These are phyloP conservation scores for Aspergillus homomorphus DNA, from an alignment of 495 filamentous ascomycete species.

Conservation along the genomic window DNA sequence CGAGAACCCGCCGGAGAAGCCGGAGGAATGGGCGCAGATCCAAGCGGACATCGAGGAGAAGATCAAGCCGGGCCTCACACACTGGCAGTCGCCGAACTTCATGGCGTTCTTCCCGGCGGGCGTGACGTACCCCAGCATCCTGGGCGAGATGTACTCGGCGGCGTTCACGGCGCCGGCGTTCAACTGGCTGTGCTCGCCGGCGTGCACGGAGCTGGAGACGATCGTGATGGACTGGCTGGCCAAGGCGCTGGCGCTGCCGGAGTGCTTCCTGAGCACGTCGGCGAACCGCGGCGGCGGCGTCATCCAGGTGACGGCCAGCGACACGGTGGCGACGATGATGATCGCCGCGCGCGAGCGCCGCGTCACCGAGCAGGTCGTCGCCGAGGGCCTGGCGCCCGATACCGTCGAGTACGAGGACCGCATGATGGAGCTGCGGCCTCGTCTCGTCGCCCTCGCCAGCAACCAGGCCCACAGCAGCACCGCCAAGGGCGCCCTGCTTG, in stretches of 20 bases:
- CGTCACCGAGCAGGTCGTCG: slow-evolving; percentile 54
- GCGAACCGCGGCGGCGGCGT: slow-evolving; percentile 79
- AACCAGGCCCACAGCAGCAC: slow-evolving; percentile 78
- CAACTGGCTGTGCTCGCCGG: slow-evolving; percentile 96
- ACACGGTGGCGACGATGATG: slow-evolving; percentile 82
- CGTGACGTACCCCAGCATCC: slow-evolving; percentile 78
- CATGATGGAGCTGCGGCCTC: slow-evolving; percentile 60
- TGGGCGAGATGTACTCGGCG: slow-evolving; percentile 89
- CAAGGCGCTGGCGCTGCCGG: slow-evolving; percentile 66
- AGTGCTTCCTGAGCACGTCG: slow-evolving; percentile 72
- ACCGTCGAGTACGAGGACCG: slow-evolving; percentile 50
- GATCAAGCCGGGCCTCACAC: slow-evolving; percentile 91
- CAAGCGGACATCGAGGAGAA: slow-evolving; percentile 81
- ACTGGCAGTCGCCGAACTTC: slow-evolving; percentile 96
- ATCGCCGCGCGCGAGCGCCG: slow-evolving; percentile 82
- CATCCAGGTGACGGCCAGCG: slow-evolving; percentile 90
- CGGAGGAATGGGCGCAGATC: slow-evolving; percentile 77
- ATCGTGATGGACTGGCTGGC: slow-evolving; percentile 92
- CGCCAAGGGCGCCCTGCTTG: slow-evolving; percentile 83
- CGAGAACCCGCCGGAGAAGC: slow-evolving; percentile 62
- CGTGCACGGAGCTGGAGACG: slow-evolving; percentile 94
- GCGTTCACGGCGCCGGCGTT: slow-evolving; percentile 89
- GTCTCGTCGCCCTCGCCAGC: slow-evolving; percentile 78
- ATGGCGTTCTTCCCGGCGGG: slow-evolving; percentile 92
- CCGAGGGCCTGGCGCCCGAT: slow-evolving; percentile 49